Percentiles rank a stretch among this genome's conserved stretches.
These are phyloP conservation scores for Castanea sativa DNA, from an alignment of 306 rosid species.

Conservation along the genomic window DNA sequence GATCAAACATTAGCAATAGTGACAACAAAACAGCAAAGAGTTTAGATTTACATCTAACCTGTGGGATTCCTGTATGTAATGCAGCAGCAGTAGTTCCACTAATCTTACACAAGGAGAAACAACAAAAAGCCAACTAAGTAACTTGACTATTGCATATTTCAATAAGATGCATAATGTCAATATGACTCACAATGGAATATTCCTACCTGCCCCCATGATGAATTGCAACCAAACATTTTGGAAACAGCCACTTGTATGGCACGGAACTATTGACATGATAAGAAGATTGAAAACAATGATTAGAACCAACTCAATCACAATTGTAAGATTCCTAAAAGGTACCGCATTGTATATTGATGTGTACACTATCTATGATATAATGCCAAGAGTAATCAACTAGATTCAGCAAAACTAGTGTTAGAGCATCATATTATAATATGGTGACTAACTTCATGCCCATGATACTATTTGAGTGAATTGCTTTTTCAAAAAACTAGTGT, in stretches of 20 bases:
- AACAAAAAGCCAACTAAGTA: conserved; percentile 24
- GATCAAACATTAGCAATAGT: neutral
- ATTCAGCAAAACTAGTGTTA: neutral
- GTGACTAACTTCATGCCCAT: neutral
- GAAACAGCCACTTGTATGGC: conserved; percentile 72
- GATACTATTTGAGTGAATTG: neutral
- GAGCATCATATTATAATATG: neutral
- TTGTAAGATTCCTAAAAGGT: neutral
- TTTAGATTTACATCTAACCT: conserved; percentile 47
- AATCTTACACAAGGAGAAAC: conserved; percentile 18
- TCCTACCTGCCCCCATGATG: conserved; percentile 94
- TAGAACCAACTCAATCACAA: neutral
- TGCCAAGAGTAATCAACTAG: neutral
- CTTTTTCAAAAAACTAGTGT: neutral
- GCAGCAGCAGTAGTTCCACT: conserved; percentile 92
- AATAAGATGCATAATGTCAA: conserved; percentile 3
- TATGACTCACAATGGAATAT: conserved; percentile 9
- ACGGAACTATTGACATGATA: conserved; percentile 43
- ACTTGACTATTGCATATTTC: conserved; percentile 12
- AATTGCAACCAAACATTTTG: conserved; percentile 63
- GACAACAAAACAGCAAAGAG: conserved; percentile 1
- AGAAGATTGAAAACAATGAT: neutral
- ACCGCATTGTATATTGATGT: neutral
- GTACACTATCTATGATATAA: neutral
- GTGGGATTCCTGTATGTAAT: conserved; percentile 71